Evolutionary conservation across 1,284 basidiomycete species (phyloP), one percentile per base, ranked within the genome.

Genomic region (Wolfiporia cocos): DNA sequence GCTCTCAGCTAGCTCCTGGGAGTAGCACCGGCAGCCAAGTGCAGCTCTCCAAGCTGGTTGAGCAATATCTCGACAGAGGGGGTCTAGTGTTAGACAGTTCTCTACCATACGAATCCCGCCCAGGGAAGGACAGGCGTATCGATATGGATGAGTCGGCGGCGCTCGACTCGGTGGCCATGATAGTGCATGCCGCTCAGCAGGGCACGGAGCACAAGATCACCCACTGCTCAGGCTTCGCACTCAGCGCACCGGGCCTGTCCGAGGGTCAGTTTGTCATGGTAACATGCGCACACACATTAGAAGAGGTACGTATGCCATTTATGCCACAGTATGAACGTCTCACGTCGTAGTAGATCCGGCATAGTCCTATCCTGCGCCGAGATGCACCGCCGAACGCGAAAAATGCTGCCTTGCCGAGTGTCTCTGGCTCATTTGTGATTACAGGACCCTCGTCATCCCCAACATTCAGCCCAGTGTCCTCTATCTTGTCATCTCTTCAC

Each of bases 231-330:
- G 83, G 78, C 1, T 87, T 87, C 57, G 73, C 70, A 2, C 53
- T 86, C 36, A 64, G 69, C 34, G 58, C 56, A 2, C 53, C 54
- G 3, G 52, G 49, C 10, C 51, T 55, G 22, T 44, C 56, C 14
- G 58, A 54, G 4, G 60, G 56, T 3, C 66, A 71, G 20, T 60
- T 64, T 2, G 49, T 77, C 9, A 55, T 85, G 20, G 54, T 84
- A 11, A 78, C 78, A 1, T 87, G 83, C 50, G 78, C 76, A 4
- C 85, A 87, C 56, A 84, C 83, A 2, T 54, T 86, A 20, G 76
- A 81, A 53, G 71, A 79, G 71, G 79, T 71, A 52, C 57, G 70
- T 55, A 24, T 42, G 29, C 9, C 15, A 10, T 2, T 28, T 15
- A n/a, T n/a, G n/a, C n/a, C n/a, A n/a, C n/a, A n/a, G n/a, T n/a